Evolutionary conservation across 2,329 filamentous ascomycete genomes (phyloP).

Genomic region (Huntiella decipiens): DNA sequence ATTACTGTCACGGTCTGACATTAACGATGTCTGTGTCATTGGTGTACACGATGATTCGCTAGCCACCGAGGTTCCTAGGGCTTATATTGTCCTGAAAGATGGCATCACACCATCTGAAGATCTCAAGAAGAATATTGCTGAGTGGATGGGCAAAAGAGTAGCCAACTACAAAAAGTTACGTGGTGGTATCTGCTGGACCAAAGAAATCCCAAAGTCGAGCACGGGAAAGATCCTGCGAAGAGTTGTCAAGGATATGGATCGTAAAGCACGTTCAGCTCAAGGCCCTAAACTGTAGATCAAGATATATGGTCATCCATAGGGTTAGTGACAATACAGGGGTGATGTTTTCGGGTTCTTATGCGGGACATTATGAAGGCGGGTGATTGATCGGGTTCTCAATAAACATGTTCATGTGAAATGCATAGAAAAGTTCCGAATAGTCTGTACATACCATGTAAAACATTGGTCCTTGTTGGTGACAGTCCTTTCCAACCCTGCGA

Average conservation of each 20-base stretch:
- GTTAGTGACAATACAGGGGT: conserved; percentile 12
- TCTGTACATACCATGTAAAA: no score
- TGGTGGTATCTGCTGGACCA: conserved; percentile 49
- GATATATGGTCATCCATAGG: no score
- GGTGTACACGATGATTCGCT: conserved; percentile 38
- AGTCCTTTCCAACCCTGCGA: no score
- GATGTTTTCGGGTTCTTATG: conserved; percentile 19
- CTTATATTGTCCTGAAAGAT: conserved; percentile 20
- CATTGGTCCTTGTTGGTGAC: no score
- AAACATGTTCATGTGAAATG: no score
- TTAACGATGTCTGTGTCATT: conserved; percentile 44
- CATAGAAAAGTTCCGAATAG: no score
- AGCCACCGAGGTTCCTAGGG: conserved; percentile 48
- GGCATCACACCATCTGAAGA: conserved; percentile 20
- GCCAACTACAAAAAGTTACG: conserved; percentile 48
- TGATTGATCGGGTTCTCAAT: no score
- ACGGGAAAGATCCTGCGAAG: conserved; percentile 30
- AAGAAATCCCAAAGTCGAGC: conserved; percentile 51
- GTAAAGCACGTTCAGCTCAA: conserved; percentile 7
- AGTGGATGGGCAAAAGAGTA: conserved; percentile 35
- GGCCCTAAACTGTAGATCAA: no score
- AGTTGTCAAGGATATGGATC: conserved; percentile 28
- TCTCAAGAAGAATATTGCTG: conserved; percentile 18
- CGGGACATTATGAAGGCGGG: no score
- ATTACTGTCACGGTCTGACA: conserved; percentile 24